These are phyloP conservation scores for Stentor coeruleus DNA, from an alignment of 73 alveolate species.

Conservation along the genomic window DNA sequence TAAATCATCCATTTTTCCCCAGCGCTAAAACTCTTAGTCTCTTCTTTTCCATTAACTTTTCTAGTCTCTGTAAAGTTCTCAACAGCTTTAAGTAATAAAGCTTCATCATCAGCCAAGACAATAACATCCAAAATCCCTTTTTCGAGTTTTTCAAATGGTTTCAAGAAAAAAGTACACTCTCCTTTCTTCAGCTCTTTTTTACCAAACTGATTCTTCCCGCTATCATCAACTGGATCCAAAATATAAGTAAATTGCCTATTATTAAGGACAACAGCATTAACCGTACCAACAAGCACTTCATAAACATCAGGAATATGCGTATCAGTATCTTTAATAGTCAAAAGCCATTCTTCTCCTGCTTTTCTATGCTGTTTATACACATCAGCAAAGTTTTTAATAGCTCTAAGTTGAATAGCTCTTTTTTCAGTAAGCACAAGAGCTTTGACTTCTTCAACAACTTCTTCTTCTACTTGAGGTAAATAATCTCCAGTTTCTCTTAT, in stretches of 20 bases:
- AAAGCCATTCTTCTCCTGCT: slow-evolving; percentile 82
- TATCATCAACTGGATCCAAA: slow-evolving; percentile 49
- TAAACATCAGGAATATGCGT: slow-evolving; percentile 65
- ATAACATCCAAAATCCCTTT: slow-evolving; percentile 42
- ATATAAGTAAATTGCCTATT: slow-evolving; percentile 57
- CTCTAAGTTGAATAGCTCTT: slow-evolving; percentile 62
- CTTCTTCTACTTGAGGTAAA: slow-evolving; percentile 65
- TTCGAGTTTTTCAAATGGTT: slow-evolving; percentile 66
- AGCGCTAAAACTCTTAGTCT: slow-evolving; percentile 34
- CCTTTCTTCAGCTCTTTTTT: slow-evolving; percentile 58
- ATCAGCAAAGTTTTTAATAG: slow-evolving; percentile 56
- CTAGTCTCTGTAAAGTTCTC: slow-evolving; percentile 30
- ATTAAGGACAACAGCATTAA: slow-evolving; percentile 50
- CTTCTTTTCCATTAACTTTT: no score
- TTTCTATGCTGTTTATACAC: slow-evolving; percentile 65
- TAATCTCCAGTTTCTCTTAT: slow-evolving; percentile 61
- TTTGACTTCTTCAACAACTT: slow-evolving; percentile 40
- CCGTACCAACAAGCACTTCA: slow-evolving; percentile 48
- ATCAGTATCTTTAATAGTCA: slow-evolving; percentile 57
- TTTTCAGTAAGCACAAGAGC: slow-evolving; percentile 61
- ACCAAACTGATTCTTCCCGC: slow-evolving; percentile 51
- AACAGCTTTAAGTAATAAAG: slow-evolving; percentile 59
- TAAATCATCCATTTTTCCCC: slow-evolving; percentile 75
- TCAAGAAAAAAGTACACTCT: slow-evolving; percentile 60
- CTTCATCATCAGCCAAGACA: slow-evolving; percentile 75